Base-by-base conservation (phyloP, 2,329 filamentous ascomycete species). In the Cadophora luteo-olivacea region DNA sequence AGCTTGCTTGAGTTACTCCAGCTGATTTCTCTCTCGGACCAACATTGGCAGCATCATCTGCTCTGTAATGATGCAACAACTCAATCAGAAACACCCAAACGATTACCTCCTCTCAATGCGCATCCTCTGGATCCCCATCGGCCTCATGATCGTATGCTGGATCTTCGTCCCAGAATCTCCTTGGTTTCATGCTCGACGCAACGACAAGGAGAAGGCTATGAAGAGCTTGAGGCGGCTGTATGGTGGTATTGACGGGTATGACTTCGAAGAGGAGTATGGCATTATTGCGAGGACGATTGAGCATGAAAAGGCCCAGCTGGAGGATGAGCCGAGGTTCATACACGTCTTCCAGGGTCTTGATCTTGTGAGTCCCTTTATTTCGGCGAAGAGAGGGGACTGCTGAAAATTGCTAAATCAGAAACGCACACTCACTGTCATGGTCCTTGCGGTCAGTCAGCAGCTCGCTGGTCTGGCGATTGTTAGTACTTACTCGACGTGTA, bases 191-290 rank as follows among this genome's bases (percentile, higher is more conserved):
- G 61, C 61, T 51, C 61, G 61, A 32, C 61, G 61, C 25, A 41
- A 41, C 11, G n/a, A 64, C 14, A 64, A 51, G 24, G 61, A 64
- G 11, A 64, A 64, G 12, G 61, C 61, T 22, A 48, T 64, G 61
- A 48, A 52, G 36, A 51, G 38, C 29, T 16, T 64, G 41, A 33
- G 48, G 14, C 61, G 52, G 22, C 36, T 64, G 25, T 64, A 64
- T 64, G n/a, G 61, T 22, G 61, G 61, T 14, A 25, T 64, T 25
- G 48, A 64, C 5, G 61, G 29, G 12, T 64, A 64, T 52, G 61
- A 64, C 29, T 64, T 64, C 16, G 61, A 64, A n/a, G 61, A 64
- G 29, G 61, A 64, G 32, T 64, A 64, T 36, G 61, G 61, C 14
- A 64, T 64, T 52, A 64, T 64, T 22, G 61, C 45, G 14, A 49